Percentiles rank a stretch among this genome's conserved stretches.
These are phyloP conservation scores for Aspergillus oerlinghausenensis DNA, from an alignment of 2,329 filamentous ascomycete species.

Conservation along the genomic window DNA sequence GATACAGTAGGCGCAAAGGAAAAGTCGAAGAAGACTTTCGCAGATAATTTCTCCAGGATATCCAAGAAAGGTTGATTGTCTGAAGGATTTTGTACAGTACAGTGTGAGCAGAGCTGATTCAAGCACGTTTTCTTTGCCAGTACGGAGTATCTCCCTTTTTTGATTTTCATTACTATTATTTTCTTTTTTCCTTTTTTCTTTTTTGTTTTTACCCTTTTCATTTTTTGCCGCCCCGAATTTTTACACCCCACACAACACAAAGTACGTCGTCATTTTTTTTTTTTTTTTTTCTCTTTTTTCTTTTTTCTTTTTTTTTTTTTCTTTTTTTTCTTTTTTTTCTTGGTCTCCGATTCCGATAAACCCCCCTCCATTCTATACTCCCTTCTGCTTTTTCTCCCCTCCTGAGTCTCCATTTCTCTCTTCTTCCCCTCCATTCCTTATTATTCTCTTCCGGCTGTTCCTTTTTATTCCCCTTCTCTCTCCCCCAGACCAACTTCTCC, in stretches of 20 bases:
- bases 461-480: constrained; percentile 25
- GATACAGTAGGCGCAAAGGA: background rate
- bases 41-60: background rate
- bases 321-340: constrained; percentile 12
- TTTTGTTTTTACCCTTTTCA: constrained; percentile 6
- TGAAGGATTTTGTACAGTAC: background rate
- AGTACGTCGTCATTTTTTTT: constrained; percentile 1
- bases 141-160: constrained; percentile 1
- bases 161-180: constrained; percentile 7
- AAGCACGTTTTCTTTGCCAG: constrained; percentile 21
- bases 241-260: constrained; percentile 4
- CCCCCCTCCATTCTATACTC: constrained; percentile 11
- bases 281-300: constrained; percentile 13
- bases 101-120: constrained; percentile 6
- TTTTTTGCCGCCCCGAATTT: constrained; percentile 19
- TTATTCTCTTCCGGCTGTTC: constrained; percentile 15
- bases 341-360: constrained; percentile 25
- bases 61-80: background rate
- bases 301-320: constrained; percentile 16
- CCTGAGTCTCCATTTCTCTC: constrained; percentile 22
- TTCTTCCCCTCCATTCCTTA: constrained; percentile 21
- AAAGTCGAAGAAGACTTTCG: background rate
- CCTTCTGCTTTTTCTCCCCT: constrained; percentile 20
- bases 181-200: constrained; percentile 7
- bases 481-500: constrained; percentile 25